Evolutionary conservation across 2,329 filamentous ascomycete species (phyloP), one percentile per base, ranked within the genome.

Genomic region (Graphiopsis chlorocephala): DNA sequence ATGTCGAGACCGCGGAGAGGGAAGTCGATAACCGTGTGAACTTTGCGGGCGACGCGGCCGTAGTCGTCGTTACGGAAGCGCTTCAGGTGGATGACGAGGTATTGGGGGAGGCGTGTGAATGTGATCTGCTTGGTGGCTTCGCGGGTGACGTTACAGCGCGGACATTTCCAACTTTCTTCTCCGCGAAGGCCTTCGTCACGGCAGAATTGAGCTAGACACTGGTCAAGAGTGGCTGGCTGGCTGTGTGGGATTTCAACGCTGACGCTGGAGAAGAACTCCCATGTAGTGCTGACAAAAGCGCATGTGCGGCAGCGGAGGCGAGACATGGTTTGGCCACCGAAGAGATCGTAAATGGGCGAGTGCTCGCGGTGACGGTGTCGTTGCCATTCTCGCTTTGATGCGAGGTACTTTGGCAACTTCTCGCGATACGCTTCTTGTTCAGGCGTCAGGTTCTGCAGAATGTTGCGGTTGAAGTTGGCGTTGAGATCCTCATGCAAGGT

Each of bases 401-500:
- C 89, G 63, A 88, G 81, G 65, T 88, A 81, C 14, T 86, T 83
- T 0, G 86, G 84, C 75, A 87, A 83, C 23, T 81, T 77, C 72
- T 90, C 88, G 26, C 88, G 83, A 58, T 81, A 81, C 69, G 84
- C 78, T 74, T 90, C 88, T 72, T 90, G 84, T 28, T 83, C 78
- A 17, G 83, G 81, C 0, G 85, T 88, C 47, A 90, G 78, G 5
- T 83, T 82, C 58, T 83, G 82, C 2, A 89, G 79, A 0, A 85
- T 86, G 2, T 80, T 81, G 61, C 84, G 80, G 66, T 86, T 81
- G 81, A 87, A 90, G 31, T 85, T 83, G 7, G 83, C 78, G 74
- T 97, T 96, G 5, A 96, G 88, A 77, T 99, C 95, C 73, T 95
- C 91, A 70, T 94, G 90, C 14, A 98, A 82, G 69, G 90, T 88